phyloP scores from a whole-genome alignment of 2,329 filamentous ascomycete genomes.

The Thermothelomyces thermophilus region DNA sequence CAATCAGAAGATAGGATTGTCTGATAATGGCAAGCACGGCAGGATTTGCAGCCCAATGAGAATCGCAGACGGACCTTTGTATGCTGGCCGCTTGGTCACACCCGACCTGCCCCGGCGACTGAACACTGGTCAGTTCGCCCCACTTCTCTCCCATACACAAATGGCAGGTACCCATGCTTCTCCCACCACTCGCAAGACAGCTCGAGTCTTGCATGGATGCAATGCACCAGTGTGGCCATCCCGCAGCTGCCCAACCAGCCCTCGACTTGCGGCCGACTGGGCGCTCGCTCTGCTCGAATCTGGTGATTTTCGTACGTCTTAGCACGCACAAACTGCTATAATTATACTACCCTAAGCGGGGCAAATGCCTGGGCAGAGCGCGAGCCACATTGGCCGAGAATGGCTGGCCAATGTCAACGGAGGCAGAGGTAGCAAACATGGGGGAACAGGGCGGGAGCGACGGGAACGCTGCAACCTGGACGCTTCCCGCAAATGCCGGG shows the following conservation, averaged over 20 bases:
- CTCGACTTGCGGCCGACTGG: conserved; percentile 25
- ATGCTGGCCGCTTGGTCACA: conserved; percentile 11
- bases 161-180: background rate
- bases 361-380: background rate
- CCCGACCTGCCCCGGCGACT: background rate
- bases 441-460: background rate
- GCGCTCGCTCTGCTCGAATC: conserved; percentile 21
- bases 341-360: conserved; percentile 24
- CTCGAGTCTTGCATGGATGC: conserved; percentile 13
- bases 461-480: background rate
- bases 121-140: no score
- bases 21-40: conserved; percentile 26
- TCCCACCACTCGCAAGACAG: conserved; percentile 2
- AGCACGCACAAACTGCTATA: conserved; percentile 25
- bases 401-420: no score
- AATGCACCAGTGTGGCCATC: conserved; percentile 19
- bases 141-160: background rate
- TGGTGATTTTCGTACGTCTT: conserved; percentile 12
- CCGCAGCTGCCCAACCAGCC: conserved; percentile 29
- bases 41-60: conserved; percentile 29
- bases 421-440: no score
- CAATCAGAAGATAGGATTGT: conserved; percentile 26
- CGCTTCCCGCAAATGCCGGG: conserved; percentile 10
- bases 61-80: conserved; percentile 5
- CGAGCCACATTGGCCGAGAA: conserved; percentile 12